Base-by-base conservation (phyloP, 2,329 filamentous ascomycete genomes). In the Aspergillus tubingensis region DNA sequence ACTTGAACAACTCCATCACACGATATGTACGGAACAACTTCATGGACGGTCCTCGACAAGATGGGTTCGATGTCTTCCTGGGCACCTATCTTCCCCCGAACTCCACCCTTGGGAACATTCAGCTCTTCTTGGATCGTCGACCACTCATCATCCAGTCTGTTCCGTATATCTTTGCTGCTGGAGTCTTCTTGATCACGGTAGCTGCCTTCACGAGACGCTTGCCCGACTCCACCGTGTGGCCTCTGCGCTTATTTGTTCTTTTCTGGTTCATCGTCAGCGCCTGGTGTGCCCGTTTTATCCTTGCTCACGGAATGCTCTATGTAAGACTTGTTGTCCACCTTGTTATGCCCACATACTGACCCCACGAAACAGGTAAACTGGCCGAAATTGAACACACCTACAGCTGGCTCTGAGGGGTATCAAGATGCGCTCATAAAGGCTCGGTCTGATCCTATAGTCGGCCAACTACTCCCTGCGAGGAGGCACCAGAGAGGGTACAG, bases 21-120 rank as follows among this genome's bases (percentile, higher is more conserved):
- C 86, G 95, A 63, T 99, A 97, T 77, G 87, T 92, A 65, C 86
- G 88, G 61, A 99, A 99, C 81, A 99, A 99, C 79, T 98, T 98
- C 77, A 78, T 88, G 60, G 95, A 99, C 70, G 96, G 96, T 0
- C 94, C 94, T 8, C 85, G 93, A 62, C 95, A 99, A 77, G 96
- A 99, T 79, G 91, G 91, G 3, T 99, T 96, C 70, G 95, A 99
- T 74, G 82, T 99, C 10, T 98, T 99, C 80, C 82, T 97, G 25
- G 95, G 95, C 43, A 85, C 86, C 6, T 96, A 97, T 78, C 85
- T 91, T 27, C 92, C 93, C 3, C 86, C 87, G 23, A 84, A 86
- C 38, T 87, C 88, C 27, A 86, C 86, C 57, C 86, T 91, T 56
- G 90, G 91, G 32, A 87, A 86, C 27, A 84, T 85, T 47, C 83